Conservation (phyloP, 208 protist species). For the Phytomonas francai region DNA sequence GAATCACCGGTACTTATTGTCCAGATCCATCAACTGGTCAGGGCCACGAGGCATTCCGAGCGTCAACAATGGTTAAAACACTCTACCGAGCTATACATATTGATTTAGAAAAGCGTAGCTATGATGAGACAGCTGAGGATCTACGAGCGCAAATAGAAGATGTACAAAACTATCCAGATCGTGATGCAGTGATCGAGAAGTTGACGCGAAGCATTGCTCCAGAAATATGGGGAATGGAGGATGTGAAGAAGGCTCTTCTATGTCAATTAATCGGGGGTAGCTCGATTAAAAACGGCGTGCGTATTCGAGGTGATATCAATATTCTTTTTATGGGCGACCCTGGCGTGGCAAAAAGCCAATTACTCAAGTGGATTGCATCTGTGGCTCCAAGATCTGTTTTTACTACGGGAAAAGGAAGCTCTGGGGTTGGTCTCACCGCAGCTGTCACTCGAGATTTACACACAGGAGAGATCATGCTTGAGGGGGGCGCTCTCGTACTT, state of each 20-base stretch:
- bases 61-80: constrained; percentile 84
- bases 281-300: constrained; percentile 93
- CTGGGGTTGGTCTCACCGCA: constrained; percentile 98
- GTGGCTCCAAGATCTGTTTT: constrained; percentile 96
- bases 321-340: constrained; percentile 99
- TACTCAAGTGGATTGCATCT: constrained; percentile 97
- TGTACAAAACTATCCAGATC: constrained; percentile 68
- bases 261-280: constrained; percentile 98
- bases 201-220: constrained; percentile 93
- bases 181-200: constrained; percentile 93
- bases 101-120: constrained; percentile 81
- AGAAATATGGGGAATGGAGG: constrained; percentile 97
- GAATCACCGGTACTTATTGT: constrained; percentile 75
- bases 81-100: constrained; percentile 66
- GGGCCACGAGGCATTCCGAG: constrained; percentile 72
- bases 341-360: constrained; percentile 98
- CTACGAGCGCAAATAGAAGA: constrained; percentile 56
- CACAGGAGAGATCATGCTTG: constrained; percentile 92
- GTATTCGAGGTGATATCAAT: constrained; percentile 97
- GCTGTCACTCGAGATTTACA: constrained; percentile 95
- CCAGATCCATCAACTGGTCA: constrained; percentile 79
- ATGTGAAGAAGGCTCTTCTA: constrained; percentile 98
- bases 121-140: constrained; percentile 71
- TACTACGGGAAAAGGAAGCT: constrained; percentile 97
- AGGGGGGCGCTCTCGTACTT: constrained; percentile 96